Evolutionary conservation across 768 basidiomycete species (phyloP), one percentile per base, ranked within the genome.

Genomic region (Chlorophyllum brunneum): DNA sequence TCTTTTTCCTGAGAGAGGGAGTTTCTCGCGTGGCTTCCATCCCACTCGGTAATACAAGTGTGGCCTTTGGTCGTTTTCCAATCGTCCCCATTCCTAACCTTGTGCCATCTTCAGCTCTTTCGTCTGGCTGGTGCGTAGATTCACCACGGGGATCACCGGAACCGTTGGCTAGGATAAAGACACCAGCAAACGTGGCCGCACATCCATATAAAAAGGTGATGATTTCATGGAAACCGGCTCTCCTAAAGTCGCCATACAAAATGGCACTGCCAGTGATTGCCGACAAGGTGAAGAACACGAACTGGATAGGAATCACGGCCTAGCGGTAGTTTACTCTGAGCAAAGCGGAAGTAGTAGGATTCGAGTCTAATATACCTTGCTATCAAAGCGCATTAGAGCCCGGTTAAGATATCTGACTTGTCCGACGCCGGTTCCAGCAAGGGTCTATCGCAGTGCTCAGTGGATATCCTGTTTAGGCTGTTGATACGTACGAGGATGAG

Each of bases 301-400:
- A 98, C 73, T 98, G 95, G 11, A 85, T 86, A 4, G 95, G 95
- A 57, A 98, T 92, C 22, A 98, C 95, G 47, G 86, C 78, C 89
- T 92, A 55, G 20, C 31, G 20, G 24, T 23, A 34, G 54, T 54
- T 45, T 15, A 20, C 8, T 11, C 18, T 53, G 29, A 30, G n/a
- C 49, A 51, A n/a, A 34, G 15, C 42, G 18, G 36, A 15, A 37
- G 46, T 36, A 54, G 20, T 16, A 10, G 29, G 22, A 37, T 23
- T 24, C 18, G 13, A 23, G 41, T 15, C 23, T 13, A 29, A 34
- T 61, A 67, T 59, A 89, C 88, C 72, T 97, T 95, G 67, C 89
- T 85, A 63, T 97, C 92, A 65, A 98, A 98, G 18, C 85, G 81
- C 84, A 92, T 95, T 40, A 98, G 67, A 5, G 95, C 94, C 52